These are phyloP conservation scores for Hansenula sp. DNA, from an alignment of 1,139 yeast species.

Conservation along the genomic window DNA sequence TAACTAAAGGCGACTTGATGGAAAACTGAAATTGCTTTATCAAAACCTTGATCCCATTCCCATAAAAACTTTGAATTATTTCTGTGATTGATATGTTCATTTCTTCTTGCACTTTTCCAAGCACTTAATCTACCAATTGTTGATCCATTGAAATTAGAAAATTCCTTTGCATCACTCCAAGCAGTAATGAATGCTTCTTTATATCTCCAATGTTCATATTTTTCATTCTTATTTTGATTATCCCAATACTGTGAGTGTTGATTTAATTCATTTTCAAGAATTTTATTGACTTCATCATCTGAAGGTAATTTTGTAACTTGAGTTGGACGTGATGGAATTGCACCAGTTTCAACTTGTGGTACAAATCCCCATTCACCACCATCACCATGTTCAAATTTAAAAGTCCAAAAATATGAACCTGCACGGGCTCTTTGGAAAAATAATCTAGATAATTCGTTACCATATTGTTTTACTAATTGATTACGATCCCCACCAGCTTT, in stretches of 20 bases:
- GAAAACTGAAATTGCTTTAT: slow-evolving; percentile 44
- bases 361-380: slow-evolving; percentile 97
- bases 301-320: slow-evolving; percentile 28
- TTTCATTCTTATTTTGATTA: slow-evolving; percentile 47
- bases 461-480: slow-evolving; percentile 39
- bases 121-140: slow-evolving; percentile 68
- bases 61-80: slow-evolving; percentile 60
- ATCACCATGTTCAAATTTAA: slow-evolving; percentile 77
- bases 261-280: slow-evolving; percentile 34
- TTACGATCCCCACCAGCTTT: slow-evolving; percentile 42
- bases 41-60: slow-evolving; percentile 90
- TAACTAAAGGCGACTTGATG: slow-evolving; percentile 10
- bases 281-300: slow-evolving; percentile 38
- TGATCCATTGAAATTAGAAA: slow-evolving; percentile 67
- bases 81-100: slow-evolving; percentile 51
- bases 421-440: slow-evolving; percentile 51
- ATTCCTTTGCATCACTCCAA: slow-evolving; percentile 65
- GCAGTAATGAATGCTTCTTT: slow-evolving; percentile 73
- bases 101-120: slow-evolving; percentile 53
- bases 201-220: slow-evolving; percentile 77
- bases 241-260: slow-evolving; percentile 71
- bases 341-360: slow-evolving; percentile 69
- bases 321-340: slow-evolving; percentile 36
- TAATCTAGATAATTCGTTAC: slow-evolving; percentile 37
- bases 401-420: slow-evolving; percentile 90